Conservation (phyloP, 2,329 filamentous ascomycete genomes). For the Sporothrix phasma region DNA sequence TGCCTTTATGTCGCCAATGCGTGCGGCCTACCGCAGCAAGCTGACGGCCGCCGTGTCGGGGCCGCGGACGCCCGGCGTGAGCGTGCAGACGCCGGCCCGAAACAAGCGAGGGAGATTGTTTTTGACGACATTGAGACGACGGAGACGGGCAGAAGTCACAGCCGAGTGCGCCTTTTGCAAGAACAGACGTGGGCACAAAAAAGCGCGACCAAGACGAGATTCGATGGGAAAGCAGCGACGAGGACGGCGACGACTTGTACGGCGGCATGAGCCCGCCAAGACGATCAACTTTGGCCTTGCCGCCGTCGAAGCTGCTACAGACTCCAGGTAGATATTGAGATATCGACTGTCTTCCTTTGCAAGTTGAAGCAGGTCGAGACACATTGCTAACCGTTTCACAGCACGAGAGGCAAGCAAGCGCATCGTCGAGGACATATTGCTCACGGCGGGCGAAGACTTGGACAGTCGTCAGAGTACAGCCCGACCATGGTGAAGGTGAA, state of each 20-base stretch:
- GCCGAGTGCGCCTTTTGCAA: not conserved
- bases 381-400: slow-evolving; percentile 22
- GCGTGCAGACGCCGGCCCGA: slow-evolving; percentile 65
- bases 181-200: slow-evolving; percentile 20
- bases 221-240: slow-evolving; percentile 66
- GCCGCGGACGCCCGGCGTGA: slow-evolving; percentile 70
- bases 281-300: slow-evolving; percentile 79
- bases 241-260: slow-evolving; percentile 51
- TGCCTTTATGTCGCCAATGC: slow-evolving; percentile 69
- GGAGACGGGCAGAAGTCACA: not conserved
- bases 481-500: slow-evolving; percentile 58
- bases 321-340: slow-evolving; percentile 51
- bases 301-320: slow-evolving; percentile 65
- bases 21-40: slow-evolving; percentile 32
- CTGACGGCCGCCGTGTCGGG: slow-evolving; percentile 34
- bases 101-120: slow-evolving; percentile 38
- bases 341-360: not conserved
- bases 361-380: not conserved
- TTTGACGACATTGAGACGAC: slow-evolving; percentile 12
- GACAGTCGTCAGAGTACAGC: slow-evolving; percentile 49
- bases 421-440: slow-evolving; percentile 70
- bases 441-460: slow-evolving; percentile 59
- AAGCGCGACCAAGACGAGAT: slow-evolving; percentile 42
- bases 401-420: slow-evolving; percentile 70
- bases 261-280: slow-evolving; percentile 79